phyloP scores from a whole-genome alignment of 805 yeast genomes.

The Candida awuae region DNA sequence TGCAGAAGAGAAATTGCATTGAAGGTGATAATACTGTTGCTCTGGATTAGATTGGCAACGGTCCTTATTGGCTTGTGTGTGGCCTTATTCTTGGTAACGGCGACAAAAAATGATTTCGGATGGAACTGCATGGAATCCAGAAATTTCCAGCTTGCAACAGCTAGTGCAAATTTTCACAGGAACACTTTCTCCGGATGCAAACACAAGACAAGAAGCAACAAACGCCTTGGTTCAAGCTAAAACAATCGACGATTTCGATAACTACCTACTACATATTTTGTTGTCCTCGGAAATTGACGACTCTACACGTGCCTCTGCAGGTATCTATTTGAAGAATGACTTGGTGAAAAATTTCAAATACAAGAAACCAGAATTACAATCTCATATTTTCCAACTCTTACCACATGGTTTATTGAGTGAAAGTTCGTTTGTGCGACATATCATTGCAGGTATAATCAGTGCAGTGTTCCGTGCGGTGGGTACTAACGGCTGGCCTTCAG shows the following conservation, averaged over 20 bases:
- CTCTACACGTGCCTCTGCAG: conserved; percentile 79
- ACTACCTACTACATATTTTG: conserved; percentile 67
- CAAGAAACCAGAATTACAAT: conserved; percentile 25
- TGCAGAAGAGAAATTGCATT: too few species aligned
- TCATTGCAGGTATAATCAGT: conserved; percentile 86
- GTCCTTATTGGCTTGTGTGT: too few species aligned
- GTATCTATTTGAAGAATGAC: conserved; percentile 73
- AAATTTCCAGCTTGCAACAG: conserved; percentile 52
- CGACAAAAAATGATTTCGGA: too few species aligned
- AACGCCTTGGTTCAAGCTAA: conserved; percentile 65
- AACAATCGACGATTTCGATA: conserved; percentile 66
- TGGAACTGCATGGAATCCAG: conserved; percentile 63
- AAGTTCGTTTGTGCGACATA: conserved; percentile 64
- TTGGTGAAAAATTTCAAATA: conserved; percentile 36
- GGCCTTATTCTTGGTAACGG: too few species aligned
- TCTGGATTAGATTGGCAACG: too few species aligned
- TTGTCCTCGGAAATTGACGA: conserved; percentile 45
- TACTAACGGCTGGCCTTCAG: conserved; percentile 62
- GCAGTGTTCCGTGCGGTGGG: conserved; percentile 65
- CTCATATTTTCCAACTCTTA: conserved; percentile 30
- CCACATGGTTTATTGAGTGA: conserved; percentile 44
- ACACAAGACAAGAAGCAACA: conserved; percentile 58
- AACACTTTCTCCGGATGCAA: conserved; percentile 54
- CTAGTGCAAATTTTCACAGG: conserved; percentile 59
- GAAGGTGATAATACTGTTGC: too few species aligned